phyloP scores from a whole-genome alignment of 1,139 yeast genomes.

The Hansenula sp. region DNA sequence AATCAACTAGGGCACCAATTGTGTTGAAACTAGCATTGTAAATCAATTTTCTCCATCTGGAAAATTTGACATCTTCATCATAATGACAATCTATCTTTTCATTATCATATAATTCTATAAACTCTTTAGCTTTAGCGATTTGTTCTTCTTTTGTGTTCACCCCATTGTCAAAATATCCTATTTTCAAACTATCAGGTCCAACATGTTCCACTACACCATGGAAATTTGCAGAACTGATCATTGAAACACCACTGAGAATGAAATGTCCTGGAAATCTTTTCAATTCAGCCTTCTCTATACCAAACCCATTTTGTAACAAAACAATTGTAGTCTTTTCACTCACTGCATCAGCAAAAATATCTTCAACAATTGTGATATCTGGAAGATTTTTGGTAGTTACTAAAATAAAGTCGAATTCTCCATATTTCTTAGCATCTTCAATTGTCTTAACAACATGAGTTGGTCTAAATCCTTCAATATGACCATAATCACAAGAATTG shows the following conservation, averaged over 20 bases:
- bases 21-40: slow-evolving; percentile 70
- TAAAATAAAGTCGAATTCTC: slow-evolving; percentile 63
- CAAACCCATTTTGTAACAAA: slow-evolving; percentile 71
- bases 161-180: slow-evolving; percentile 49
- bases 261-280: slow-evolving; percentile 52
- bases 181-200: slow-evolving; percentile 43
- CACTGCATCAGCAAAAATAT: slow-evolving; percentile 54
- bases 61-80: slow-evolving; percentile 45
- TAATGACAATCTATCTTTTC: slow-evolving; percentile 38
- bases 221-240: slow-evolving; percentile 61
- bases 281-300: slow-evolving; percentile 60
- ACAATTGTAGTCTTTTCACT: slow-evolving; percentile 48
- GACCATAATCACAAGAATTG: slow-evolving; percentile 60
- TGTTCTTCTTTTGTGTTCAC: slow-evolving; percentile 25
- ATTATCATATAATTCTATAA: slow-evolving; percentile 45
- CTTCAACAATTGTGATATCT: slow-evolving; percentile 55
- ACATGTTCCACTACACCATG: slow-evolving; percentile 49
- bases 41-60: slow-evolving; percentile 70
- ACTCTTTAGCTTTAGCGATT: slow-evolving; percentile 34
- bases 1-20: slow-evolving; percentile 50
- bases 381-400: slow-evolving; percentile 75
- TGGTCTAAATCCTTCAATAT: slow-evolving; percentile 50
- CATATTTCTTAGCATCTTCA: slow-evolving; percentile 38
- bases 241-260: slow-evolving; percentile 63
- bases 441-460: slow-evolving; percentile 31